These are phyloP conservation scores for Colletotrichum simmondsii DNA, from an alignment of 2,329 filamentous ascomycete genomes.

Conservation along the genomic window DNA sequence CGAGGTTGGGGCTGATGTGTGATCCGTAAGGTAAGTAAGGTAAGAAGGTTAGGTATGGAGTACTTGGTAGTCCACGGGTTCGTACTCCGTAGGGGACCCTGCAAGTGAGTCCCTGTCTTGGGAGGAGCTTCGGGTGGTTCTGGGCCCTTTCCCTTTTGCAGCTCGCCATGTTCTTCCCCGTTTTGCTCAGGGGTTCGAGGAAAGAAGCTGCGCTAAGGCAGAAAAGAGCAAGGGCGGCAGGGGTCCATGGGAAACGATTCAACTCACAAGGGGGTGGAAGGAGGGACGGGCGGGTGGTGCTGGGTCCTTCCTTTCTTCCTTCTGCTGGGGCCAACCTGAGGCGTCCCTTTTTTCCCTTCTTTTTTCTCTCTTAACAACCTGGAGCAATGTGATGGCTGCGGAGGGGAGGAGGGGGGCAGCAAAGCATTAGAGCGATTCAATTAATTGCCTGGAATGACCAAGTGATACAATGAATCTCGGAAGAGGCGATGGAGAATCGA, in stretches of 20 bases:
- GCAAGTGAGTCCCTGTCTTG: neutral
- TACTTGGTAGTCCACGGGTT: too few relatives aligned
- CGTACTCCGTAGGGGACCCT: constrained; percentile 7
- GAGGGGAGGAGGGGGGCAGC: neutral
- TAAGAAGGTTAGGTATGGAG: too few relatives aligned
- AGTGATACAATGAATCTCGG: constrained; percentile 2
- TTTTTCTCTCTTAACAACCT: neutral
- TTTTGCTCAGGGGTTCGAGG: constrained; percentile 24
- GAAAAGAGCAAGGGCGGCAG: constrained; percentile 25
- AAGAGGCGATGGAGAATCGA: neutral
- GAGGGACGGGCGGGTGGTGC: constrained; percentile 17
- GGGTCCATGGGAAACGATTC: constrained; percentile 5
- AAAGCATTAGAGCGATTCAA: neutral
- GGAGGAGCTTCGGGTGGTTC: constrained; percentile 21
- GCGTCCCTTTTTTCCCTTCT: neutral
- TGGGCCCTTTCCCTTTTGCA: constrained; percentile 26
- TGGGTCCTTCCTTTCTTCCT: constrained; percentile 8
- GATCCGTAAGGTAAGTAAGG: too few relatives aligned
- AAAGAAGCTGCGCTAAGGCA: constrained; percentile 12
- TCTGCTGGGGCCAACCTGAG: neutral
- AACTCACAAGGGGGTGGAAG: constrained; percentile 1
- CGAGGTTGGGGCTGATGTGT: neutral
- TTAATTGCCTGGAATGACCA: neutral
- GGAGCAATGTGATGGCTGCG: constrained; percentile 1
- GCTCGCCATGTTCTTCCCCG: constrained; percentile 30